These are phyloP conservation scores for Fonsecaea pugnacius DNA, from an alignment of 2,329 filamentous ascomycete genomes.

Conservation along the genomic window DNA sequence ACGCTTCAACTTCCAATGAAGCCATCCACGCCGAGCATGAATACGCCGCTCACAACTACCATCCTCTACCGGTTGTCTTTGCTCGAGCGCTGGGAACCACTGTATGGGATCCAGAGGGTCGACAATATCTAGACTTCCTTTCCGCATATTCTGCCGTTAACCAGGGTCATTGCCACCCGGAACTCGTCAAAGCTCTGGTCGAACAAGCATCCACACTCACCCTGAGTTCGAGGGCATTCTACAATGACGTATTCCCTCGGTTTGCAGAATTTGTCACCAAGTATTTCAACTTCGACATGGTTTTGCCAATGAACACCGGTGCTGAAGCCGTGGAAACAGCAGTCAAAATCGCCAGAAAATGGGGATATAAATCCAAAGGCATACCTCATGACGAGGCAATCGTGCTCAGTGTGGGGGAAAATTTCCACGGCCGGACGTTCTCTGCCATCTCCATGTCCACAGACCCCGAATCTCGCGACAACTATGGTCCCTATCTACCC, in stretches of 20 bases:
- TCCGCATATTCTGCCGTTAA: constrained; percentile 98
- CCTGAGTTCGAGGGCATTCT: constrained; percentile 90
- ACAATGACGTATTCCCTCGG: constrained; percentile 96
- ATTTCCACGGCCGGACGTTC: constrained; percentile 97
- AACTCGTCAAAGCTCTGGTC: constrained; percentile 84
- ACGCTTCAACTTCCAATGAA: constrained; percentile 75
- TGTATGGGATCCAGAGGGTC: constrained; percentile 97
- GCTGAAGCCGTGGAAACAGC: constrained; percentile 95
- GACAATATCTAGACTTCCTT: constrained; percentile 95
- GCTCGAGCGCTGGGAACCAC: constrained; percentile 79
- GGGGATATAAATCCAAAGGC: constrained; percentile 95
- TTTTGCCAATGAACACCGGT: constrained; percentile 96
- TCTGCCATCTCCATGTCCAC: constrained; percentile 93
- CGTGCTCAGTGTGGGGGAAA: constrained; percentile 82
- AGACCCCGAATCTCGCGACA: constrained; percentile 91
- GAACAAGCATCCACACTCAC: constrained; percentile 90
- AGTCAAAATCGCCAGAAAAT: constrained; percentile 94
- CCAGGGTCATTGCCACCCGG: constrained; percentile 96
- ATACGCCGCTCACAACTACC: constrained; percentile 97
- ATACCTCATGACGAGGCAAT: constrained; percentile 83
- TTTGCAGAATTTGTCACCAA: constrained; percentile 91
- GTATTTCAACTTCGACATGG: constrained; percentile 96
- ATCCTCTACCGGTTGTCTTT: constrained; percentile 94
- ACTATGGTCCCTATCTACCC: constrained; percentile 95
- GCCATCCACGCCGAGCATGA: constrained; percentile 82